Base-by-base conservation (phyloP, 2,329 filamentous ascomycete species). In the Remersonia thermophila region DNA sequence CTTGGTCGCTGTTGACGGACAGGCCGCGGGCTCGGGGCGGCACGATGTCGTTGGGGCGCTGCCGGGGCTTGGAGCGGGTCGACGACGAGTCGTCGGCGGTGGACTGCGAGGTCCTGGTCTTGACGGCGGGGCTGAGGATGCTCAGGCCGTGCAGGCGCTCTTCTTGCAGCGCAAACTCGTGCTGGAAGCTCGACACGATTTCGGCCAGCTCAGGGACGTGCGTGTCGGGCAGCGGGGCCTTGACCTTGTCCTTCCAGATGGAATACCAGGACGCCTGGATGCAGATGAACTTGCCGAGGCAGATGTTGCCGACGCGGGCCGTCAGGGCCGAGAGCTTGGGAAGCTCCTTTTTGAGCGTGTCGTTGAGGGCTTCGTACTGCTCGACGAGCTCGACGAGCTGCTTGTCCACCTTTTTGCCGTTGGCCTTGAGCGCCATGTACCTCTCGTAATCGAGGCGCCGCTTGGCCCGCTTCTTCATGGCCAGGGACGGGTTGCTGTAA, bases 391-490 rank as follows among this genome's bases (percentile, higher is more conserved):
- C 85, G 12, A 73, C 67, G 3, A 87, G 79, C 55, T 89, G 91
- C 51, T 85, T 80, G 55, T 96, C 89, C 10, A 85, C 68, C 48
- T 84, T 93, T 57, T 93, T 87, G 43, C 85, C 84, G 25, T 75
- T 70, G 30, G 85, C 82, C 51, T 81, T 80, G 40, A 87, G 69
- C 47, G 81, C 74, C 51, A 83, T 78, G 48, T 75, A 84, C 47
- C 82, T 82, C 46, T 89, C 84, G 56, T 83, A 96, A 53, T 95
- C 86, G 12, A 89, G 64, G 11, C 93, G 73, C n/a, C 84, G 80
- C 64, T 96, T 96, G 49, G 87, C 80, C 16, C 91, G 81, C 62
- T 96, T 94, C 54, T 86, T 83, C 75, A 96, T 94, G 3, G 91
- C 80, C 40, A 86, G 73, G 33, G 86, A 83, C 2, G 89, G 86